Conservation (phyloP, 257 asterid species). For the Osmanthus fragrans region DNA sequence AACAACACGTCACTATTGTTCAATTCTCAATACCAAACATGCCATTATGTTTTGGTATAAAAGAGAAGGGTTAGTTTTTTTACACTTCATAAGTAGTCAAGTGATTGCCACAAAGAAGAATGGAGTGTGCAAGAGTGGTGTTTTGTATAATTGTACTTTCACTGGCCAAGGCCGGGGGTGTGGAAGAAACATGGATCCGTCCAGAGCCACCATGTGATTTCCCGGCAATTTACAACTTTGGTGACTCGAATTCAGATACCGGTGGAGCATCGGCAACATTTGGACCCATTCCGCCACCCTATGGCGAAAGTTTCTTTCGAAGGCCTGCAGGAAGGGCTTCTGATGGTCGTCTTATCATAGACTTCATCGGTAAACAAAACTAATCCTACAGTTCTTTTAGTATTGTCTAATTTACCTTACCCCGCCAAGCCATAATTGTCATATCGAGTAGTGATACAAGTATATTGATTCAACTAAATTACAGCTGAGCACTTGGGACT, state of each 20-base stretch:
- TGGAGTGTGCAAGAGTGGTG: slow-evolving; percentile 23
- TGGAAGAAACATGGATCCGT: background rate
- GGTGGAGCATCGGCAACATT: slow-evolving; percentile 59
- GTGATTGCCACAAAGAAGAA: slow-evolving; percentile 2
- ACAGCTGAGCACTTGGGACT: slow-evolving; percentile 57
- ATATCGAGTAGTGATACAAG: background rate
- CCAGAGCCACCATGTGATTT: slow-evolving; percentile 40
- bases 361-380: slow-evolving; percentile 45
- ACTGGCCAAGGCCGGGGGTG: background rate
- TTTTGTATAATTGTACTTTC: slow-evolving; percentile 15
- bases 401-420: too few relatives aligned
- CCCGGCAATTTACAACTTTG: slow-evolving; percentile 63
- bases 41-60: background rate
- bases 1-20: background rate
- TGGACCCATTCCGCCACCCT: slow-evolving; percentile 41
- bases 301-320: slow-evolving; percentile 45
- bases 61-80: background rate
- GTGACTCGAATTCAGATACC: slow-evolving; percentile 65
- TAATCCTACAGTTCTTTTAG: background rate
- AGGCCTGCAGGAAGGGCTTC: slow-evolving; percentile 47
- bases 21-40: background rate
- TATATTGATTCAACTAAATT: background rate
- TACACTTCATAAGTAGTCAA: background rate
- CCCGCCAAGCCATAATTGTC: background rate
- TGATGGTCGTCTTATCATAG: slow-evolving; percentile 67